These are phyloP conservation scores for Debaryomycetaceae sp. DNA, from an alignment of 1,139 yeast species.

Conservation along the genomic window DNA sequence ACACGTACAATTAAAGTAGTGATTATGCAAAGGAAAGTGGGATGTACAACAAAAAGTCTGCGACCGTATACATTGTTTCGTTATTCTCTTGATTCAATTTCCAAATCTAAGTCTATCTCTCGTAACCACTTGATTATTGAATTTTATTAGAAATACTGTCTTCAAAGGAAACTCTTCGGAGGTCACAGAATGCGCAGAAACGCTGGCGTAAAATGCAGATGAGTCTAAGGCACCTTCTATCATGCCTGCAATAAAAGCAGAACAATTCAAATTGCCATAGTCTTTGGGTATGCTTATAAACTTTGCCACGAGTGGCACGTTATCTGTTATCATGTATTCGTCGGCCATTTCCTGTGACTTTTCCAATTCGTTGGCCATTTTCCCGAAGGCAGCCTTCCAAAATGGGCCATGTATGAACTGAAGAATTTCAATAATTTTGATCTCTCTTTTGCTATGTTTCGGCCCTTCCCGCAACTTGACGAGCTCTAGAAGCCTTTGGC, in stretches of 20 bases:
- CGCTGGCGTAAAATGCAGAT: conserved; percentile 76
- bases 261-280: conserved; percentile 74
- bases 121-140: conserved; percentile 56
- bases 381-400: conserved; percentile 83
- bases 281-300: conserved; percentile 81
- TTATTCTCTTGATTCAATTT: background rate
- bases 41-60: too few species aligned
- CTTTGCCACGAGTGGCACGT: conserved; percentile 70
- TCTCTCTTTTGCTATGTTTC: conserved; percentile 67
- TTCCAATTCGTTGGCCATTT: conserved; percentile 82
- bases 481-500: conserved; percentile 43
- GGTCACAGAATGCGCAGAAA: conserved; percentile 85
- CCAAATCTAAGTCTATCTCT: conserved; percentile 42
- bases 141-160: conserved; percentile 82
- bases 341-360: conserved; percentile 77
- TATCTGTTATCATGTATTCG: conserved; percentile 86
- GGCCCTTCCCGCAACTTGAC: conserved; percentile 51
- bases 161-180: conserved; percentile 60
- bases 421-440: conserved; percentile 68
- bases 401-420: conserved; percentile 81
- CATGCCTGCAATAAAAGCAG: conserved; percentile 87
- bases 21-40: too few species aligned
- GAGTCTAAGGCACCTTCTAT: conserved; percentile 86
- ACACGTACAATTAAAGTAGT: too few species aligned
- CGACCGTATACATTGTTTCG: too few species aligned